Evolutionary conservation across 139 green algal genomes (phyloP), one percentile per base, ranked within the genome.

Genomic region (Zygnema circumcarinatum): DNA sequence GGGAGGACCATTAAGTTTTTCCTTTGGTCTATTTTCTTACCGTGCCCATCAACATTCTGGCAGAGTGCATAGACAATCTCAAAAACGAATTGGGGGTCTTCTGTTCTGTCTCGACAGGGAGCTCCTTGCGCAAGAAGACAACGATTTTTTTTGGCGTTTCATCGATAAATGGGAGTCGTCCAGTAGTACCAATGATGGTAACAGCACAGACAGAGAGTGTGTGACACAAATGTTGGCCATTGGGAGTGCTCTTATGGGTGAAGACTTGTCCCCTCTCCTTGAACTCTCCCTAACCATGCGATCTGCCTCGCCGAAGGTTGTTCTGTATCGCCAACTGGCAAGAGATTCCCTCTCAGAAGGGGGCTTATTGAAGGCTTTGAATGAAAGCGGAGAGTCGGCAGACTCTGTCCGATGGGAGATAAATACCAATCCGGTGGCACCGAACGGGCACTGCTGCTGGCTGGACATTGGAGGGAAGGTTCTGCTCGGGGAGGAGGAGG

Each of bases 251-350:
- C 25, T 89, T 21, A 52, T 84, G 29, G 84, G 31, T 41, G 2
- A 22, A 54, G n/a, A 36, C 16, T 36, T 81, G n/a, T 56, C 76
- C n/a, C 39, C 81, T 20, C 76, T 89, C 16, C 36, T 89, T 32
- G 47, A 47, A 68, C 76, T 89, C 22, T 90, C 84, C 25, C 84
- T 89, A 21, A 40, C 79, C 52, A 54, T 89, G 52, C 84, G 84
- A 78, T 79, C 52, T 22, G 35, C 41, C 25, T 89, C 84, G 20
- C 79, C 79, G 20, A 38, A 41, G 39, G 40, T 89, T 2, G 81
- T 89, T n/a, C 52, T 88, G 16, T 86, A 89, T 40, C 81, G 84
- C 25, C 84, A 89, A 79, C 84, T 89, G 39, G 84, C 84, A 53
- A 42, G 79, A 32, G 32, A 90, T 42, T 88, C 83, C 35, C 79